Evolutionary conservation across 345 rosid genomes (phyloP), one percentile per base, ranked within the genome.

Genomic region (Lenwebbia sp.): DNA sequence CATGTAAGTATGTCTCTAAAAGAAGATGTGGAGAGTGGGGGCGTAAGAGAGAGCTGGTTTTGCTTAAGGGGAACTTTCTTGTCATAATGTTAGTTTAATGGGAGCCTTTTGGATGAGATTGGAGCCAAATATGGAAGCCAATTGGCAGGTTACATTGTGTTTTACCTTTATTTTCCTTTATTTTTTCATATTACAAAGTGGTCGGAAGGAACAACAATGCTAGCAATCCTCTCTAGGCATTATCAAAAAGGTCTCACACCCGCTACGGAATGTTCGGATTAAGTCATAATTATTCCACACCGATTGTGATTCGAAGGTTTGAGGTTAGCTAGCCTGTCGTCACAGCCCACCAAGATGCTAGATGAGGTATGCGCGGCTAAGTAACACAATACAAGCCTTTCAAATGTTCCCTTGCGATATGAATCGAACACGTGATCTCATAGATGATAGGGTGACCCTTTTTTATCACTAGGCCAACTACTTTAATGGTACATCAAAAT

Each of bases 311-410:
- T 33, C 5, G 47, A 70, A 65, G 23, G 2, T 33, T 0, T 33
- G 0, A 9, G 0, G 0, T 33, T 9, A 33, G 22, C 13, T 70
- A 19, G 1, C 10, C 0, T 2, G 4, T 55, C 26, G 9, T 55
- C 26, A 23, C 26, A 22, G 17, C 26, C n/a, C n/a, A 3, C 21
- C 26, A 22, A 55, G 12, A 23, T 55, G 2, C 21, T 19, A 4
- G 1, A 8, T 1, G 41, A 21, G 6, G 10, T 33, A 8, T 33
- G 4, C 3, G 1, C 0, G 4, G 1, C 25, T 33, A 70, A 37
- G 44, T 70, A 65, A 17, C 2, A 7, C 1, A 22, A 33, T 17
- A 65, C 1, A 17, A 70, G 6, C 10, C 6, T 70, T 8, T 70
- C 3, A 4, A 0, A 33, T 12, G 3, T 9, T 54, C 10, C 3